These are phyloP conservation scores for Paecilomyces sp. DNA, from an alignment of 2,329 filamentous ascomycete species.

Conservation along the genomic window DNA sequence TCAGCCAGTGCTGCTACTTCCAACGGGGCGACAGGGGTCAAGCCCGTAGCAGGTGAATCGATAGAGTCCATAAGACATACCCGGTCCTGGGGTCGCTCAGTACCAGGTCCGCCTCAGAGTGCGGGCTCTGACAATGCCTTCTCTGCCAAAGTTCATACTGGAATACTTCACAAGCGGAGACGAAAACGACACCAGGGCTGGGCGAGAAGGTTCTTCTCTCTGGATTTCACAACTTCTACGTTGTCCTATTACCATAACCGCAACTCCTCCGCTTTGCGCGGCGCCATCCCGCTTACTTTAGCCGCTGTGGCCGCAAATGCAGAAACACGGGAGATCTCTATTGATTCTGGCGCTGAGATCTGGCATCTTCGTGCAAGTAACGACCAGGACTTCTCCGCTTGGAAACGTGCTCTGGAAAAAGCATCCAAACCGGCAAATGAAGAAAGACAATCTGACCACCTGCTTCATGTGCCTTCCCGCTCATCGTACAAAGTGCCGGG, in stretches of 20 bases:
- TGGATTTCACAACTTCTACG: conserved; percentile 90
- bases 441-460: conserved; percentile 22
- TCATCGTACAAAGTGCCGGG: conserved; percentile 16
- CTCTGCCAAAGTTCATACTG: conserved; percentile 64
- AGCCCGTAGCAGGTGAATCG: conserved; percentile 39
- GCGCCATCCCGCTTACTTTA: conserved; percentile 84
- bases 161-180: conserved; percentile 78
- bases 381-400: conserved; percentile 76
- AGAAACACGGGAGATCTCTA: conserved; percentile 81
- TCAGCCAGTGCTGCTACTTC: conserved; percentile 38
- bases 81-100: conserved; percentile 16
- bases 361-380: conserved; percentile 88
- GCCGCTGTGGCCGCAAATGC: conserved; percentile 89
- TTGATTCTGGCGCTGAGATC: conserved; percentile 93
- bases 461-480: conserved; percentile 24
- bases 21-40: conserved; percentile 24
- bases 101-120: conserved; percentile 12
- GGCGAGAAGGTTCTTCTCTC: conserved; percentile 86
- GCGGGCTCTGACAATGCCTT: conserved; percentile 16
- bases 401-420: conserved; percentile 77
- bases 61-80: conserved; percentile 43
- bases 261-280: conserved; percentile 83
- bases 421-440: conserved; percentile 53
- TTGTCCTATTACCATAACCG: conserved; percentile 95
- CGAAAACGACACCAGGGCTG: conserved; percentile 92